phyloP scores from a whole-genome alignment of 2,329 filamentous ascomycete species.

The Cladosporium cucumerinum region DNA sequence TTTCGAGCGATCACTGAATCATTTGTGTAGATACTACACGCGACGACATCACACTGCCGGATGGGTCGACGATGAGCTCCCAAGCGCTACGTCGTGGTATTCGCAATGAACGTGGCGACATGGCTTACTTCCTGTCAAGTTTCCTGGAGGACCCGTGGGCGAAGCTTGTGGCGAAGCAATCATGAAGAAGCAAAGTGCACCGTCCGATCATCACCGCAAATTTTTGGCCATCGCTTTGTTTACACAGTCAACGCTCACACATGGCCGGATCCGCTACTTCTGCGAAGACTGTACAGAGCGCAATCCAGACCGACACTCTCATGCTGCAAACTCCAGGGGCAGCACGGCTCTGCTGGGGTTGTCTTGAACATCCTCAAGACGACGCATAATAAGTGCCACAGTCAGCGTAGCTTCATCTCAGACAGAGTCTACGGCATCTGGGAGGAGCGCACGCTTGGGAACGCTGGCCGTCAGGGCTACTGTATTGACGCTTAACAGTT shows the following conservation, averaged over 20 bases:
- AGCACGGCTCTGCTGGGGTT: not conserved
- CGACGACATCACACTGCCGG: not conserved
- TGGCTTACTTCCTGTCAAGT: slow-evolving; percentile 65
- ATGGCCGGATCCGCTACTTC: not conserved
- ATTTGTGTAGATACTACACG: not conserved
- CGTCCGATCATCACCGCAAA: not conserved
- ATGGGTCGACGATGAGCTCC: slow-evolving; percentile 27
- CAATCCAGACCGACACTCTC: not conserved
- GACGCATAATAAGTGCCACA: not conserved
- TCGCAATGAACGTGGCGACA: slow-evolving; percentile 55
- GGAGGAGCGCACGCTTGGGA: not conserved
- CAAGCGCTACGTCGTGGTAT: slow-evolving; percentile 40
- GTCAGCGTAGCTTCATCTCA: not conserved
- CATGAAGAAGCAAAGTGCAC: not conserved
- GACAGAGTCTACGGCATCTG: not conserved
- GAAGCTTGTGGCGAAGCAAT: slow-evolving; percentile 18
- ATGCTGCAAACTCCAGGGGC: not conserved
- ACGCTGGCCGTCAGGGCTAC: not conserved
- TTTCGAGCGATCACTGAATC: not conserved
- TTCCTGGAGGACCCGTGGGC: slow-evolving; percentile 74
- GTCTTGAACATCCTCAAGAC: not conserved
- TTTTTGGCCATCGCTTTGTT: not conserved
- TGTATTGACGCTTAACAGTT: not conserved
- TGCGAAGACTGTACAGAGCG: not conserved
- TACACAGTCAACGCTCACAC: not conserved